Evolutionary conservation across 345 rosid species (phyloP).

Genomic region (Ricinus communis): DNA sequence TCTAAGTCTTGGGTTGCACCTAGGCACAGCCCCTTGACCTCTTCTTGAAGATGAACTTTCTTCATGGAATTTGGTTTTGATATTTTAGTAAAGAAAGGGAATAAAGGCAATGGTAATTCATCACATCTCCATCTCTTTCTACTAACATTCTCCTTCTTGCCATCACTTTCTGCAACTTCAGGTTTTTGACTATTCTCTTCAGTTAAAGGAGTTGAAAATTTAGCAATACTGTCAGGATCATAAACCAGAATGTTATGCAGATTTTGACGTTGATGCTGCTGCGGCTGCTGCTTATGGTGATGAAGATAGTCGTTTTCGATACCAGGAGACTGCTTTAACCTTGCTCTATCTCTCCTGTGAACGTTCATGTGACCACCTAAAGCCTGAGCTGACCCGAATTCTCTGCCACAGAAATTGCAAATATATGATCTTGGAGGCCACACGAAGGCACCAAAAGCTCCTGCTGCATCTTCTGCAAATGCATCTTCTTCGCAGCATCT

Average conservation of each 20-base stretch:
- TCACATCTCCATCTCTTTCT: not conserved
- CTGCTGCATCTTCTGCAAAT: constrained; percentile 35
- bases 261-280: no score
- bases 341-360: constrained; percentile 36
- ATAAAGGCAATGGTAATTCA: not conserved
- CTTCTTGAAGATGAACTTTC: not conserved
- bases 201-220: not conserved
- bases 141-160: not conserved
- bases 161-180: not conserved
- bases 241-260: no score
- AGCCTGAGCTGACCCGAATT: constrained; percentile 35
- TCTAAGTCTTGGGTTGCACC: constrained; percentile 4
- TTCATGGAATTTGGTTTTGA: not conserved
- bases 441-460: constrained; percentile 25
- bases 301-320: not conserved
- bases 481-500: constrained; percentile 38
- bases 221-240: no score
- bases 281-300: no score
- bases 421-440: constrained; percentile 38
- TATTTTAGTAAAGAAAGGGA: no score
- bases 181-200: not conserved
- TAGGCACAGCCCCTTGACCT: not conserved
- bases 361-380: constrained; percentile 40
- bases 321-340: constrained; percentile 29
- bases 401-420: constrained; percentile 33